These are phyloP conservation scores for Paecilomyces fulvus DNA, from an alignment of 2,329 filamentous ascomycete species.

Conservation along the genomic window DNA sequence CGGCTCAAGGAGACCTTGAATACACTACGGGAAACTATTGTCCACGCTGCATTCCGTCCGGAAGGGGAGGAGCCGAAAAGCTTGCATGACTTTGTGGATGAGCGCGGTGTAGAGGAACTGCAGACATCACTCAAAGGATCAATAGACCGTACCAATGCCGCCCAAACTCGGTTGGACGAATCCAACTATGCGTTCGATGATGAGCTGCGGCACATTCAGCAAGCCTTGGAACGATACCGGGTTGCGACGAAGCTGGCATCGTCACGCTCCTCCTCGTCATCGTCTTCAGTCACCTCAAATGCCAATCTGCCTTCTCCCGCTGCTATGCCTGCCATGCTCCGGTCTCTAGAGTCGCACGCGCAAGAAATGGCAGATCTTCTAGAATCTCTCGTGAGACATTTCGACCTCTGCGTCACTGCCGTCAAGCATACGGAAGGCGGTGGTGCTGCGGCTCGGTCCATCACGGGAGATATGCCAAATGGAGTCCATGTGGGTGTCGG, in stretches of 20 bases:
- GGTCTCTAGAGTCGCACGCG: conserved; percentile 62
- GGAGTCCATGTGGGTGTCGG: conserved; percentile 35
- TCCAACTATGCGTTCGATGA: conserved; percentile 61
- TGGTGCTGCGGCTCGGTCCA: conserved; percentile 59
- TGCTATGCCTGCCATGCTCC: conserved; percentile 47
- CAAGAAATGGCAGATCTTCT: conserved; percentile 75
- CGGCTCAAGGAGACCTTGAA: conserved; percentile 49
- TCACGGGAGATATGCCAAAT: conserved; percentile 52
- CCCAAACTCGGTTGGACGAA: conserved; percentile 49
- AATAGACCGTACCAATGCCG: conserved; percentile 52
- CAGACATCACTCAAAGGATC: conserved; percentile 48
- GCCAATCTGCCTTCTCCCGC: conserved; percentile 28
- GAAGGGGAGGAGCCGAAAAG: conserved; percentile 42
- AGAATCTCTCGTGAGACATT: conserved; percentile 74
- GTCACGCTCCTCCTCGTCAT: conserved; percentile 26
- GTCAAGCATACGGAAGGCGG: conserved; percentile 83
- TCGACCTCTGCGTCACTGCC: conserved; percentile 86
- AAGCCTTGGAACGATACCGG: conserved; percentile 42
- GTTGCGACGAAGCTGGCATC: conserved; percentile 30
- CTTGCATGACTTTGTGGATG: conserved; percentile 60
- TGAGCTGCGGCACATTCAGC: conserved; percentile 59
- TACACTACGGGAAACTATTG: conserved; percentile 48
- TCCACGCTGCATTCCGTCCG: conserved; percentile 49
- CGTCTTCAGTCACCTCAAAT: conserved; percentile 24
- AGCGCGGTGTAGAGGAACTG: conserved; percentile 51